phyloP scores from a whole-genome alignment of 129 eudicot species.

The Helichrysum umbraculigerum region DNA sequence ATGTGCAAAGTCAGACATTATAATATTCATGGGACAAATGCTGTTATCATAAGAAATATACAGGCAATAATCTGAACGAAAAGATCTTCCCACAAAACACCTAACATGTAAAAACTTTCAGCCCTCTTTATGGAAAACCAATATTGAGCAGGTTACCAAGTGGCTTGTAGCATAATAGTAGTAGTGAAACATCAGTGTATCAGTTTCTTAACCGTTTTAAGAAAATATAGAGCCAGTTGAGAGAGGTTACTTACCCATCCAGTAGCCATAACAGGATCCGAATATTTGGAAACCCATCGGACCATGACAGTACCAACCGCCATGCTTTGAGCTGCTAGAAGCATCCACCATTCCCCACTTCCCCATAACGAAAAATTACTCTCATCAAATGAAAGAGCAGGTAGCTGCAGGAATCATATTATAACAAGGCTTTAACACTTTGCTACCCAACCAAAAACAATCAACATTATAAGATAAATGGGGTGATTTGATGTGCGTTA shows the following conservation, averaged over 20 bases:
- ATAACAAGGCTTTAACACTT: conserved; percentile 2
- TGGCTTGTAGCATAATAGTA: neutral
- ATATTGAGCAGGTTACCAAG: conserved; percentile 12
- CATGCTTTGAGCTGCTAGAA: conserved; percentile 99
- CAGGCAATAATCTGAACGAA: neutral
- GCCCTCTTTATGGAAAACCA: neutral
- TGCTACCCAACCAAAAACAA: neutral
- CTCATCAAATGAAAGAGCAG: conserved; percentile 59
- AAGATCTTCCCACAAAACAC: neutral
- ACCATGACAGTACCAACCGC: conserved; percentile 99
- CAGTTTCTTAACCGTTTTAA: conserved; percentile 3
- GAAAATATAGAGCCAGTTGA: conserved; percentile 5
- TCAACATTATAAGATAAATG: neutral
- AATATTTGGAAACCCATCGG: conserved; percentile 95
- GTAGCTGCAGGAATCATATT: conserved; percentile 52
- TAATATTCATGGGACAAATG: neutral
- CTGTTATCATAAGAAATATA: neutral
- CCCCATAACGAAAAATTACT: conserved; percentile 87
- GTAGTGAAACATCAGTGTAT: conserved; percentile 2
- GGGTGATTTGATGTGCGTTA: neutral
- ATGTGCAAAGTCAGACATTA: neutral
- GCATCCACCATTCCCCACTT: conserved; percentile 99
- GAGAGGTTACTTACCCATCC: conserved; percentile 75
- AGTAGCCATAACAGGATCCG: conserved; percentile 99
- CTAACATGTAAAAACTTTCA: neutral